Base-by-base conservation (phyloP, 306 rosid species). In the Spatholobus suberectus region DNA sequence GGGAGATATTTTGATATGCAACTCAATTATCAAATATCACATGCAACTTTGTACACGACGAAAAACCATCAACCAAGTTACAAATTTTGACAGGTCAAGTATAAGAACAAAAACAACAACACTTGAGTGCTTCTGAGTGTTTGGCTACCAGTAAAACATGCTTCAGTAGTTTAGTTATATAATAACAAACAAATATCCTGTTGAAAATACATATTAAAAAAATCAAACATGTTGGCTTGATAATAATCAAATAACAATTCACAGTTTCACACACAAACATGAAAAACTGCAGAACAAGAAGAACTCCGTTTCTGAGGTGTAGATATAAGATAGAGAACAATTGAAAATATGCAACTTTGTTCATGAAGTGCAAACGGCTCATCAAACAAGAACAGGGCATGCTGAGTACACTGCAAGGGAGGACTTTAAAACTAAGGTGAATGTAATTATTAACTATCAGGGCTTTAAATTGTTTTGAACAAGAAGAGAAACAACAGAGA, bases 11-110 rank as follows among this genome's bases (percentile, higher is more conserved):
- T 59, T 59, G 67, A 26, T 59, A 13, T 21, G 29, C 26, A 8
- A 47, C 6, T 29, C 10, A 17, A 59, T 23, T 2, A 34, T 59
- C 67, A 59, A 35, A 52, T 18, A 73, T 9, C 7, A 4, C 67
- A 32, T 59, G 69, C 46, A 32, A 35, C 46, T 15, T 65, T 14
- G 26, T 6, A 18, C 29, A 37, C n/a, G 57, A 59, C n/a, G 24
- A 34, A 32, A 80, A 35, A 18, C n/a, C 63, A 58, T 40, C 29
- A 59, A 58, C 78, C 76, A 24, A 43, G 27, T 13, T 70, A 58
- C 58, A 40, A 58, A 75, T 57, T 21, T 57, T 40, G 4, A 38
- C 12, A 44, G 14, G 57, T 44, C 61, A 71, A 44, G 76, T 59
- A 68, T 40, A 20, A 68, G 18, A 68, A 37, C 24, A 70, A 14